These are phyloP conservation scores for Pythium apleroticum DNA, from an alignment of 352 stramenopile species.

Conservation along the genomic window DNA sequence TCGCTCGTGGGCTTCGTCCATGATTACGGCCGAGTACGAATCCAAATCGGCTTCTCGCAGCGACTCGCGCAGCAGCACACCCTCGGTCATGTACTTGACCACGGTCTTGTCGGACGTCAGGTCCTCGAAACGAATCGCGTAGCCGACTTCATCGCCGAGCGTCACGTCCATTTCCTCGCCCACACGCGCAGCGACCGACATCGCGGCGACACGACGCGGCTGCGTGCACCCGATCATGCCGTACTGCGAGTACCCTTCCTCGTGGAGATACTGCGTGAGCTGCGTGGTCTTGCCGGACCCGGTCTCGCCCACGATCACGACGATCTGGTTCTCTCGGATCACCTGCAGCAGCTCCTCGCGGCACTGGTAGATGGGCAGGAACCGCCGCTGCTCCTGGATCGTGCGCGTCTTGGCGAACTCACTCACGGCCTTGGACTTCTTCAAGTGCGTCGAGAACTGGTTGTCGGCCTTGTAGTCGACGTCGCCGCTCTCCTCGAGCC, in stretches of 20 bases:
- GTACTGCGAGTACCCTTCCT: slow-evolving; percentile 89
- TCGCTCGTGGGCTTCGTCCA: slow-evolving; percentile 95
- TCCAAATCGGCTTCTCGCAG: slow-evolving; percentile 87
- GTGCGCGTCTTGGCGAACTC: slow-evolving; percentile 97
- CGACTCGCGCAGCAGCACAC: slow-evolving; percentile 92
- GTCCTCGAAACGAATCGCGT: slow-evolving; percentile 96
- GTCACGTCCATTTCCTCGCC: slow-evolving; percentile 96
- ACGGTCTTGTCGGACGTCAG: slow-evolving; percentile 93
- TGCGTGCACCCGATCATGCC: slow-evolving; percentile 97
- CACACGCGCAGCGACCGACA: slow-evolving; percentile 98
- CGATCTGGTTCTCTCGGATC: slow-evolving; percentile 97
- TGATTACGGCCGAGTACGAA: slow-evolving; percentile 89
- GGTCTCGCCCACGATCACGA: slow-evolving; percentile 98
- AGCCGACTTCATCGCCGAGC: slow-evolving; percentile 90
- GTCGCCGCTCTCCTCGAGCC: slow-evolving; percentile 38
- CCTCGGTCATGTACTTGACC: slow-evolving; percentile 98
- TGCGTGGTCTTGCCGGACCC: slow-evolving; percentile 98
- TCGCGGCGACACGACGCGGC: slow-evolving; percentile 97
- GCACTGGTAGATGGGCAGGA: slow-evolving; percentile 95
- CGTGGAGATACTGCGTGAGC: slow-evolving; percentile 94
- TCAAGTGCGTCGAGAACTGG: slow-evolving; percentile 94
- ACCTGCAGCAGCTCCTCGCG: slow-evolving; percentile 96
- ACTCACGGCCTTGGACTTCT: slow-evolving; percentile 89
- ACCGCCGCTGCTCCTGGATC: slow-evolving; percentile 95
- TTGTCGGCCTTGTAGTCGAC: slow-evolving; percentile 95